Evolutionary conservation across 176 grass and related monocot genomes (phyloP).

Genomic region (Oryza punctata): DNA sequence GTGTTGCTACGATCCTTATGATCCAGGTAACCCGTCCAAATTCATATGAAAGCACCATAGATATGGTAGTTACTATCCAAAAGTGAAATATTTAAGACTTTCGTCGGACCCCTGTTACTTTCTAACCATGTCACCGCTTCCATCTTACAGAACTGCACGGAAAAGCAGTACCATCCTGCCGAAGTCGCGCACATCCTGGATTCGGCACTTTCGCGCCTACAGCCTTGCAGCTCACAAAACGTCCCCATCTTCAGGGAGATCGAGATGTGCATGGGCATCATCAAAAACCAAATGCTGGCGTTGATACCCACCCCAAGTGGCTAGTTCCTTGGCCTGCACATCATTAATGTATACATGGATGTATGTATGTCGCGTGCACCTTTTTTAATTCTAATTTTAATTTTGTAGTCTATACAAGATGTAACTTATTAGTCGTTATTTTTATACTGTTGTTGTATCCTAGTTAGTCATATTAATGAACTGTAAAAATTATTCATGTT

Average conservation of each 20-base stretch:
- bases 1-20: slow-evolving; percentile 83
- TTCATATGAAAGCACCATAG: too few relatives aligned
- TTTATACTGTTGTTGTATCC: not conserved
- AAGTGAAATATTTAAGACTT: not conserved
- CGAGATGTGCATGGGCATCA: slow-evolving; percentile 84
- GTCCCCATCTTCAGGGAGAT: slow-evolving; percentile 76
- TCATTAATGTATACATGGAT: too few relatives aligned
- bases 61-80: not conserved
- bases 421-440: not conserved
- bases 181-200: slow-evolving; percentile 91
- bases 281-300: slow-evolving; percentile 90
- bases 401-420: not conserved
- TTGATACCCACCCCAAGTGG: slow-evolving; percentile 71
- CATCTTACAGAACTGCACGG: slow-evolving; percentile 79
- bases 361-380: not conserved
- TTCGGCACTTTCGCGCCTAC: slow-evolving; percentile 68
- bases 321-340: slow-evolving; percentile 23
- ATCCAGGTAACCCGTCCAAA: slow-evolving; percentile 70
- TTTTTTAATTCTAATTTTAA: not conserved
- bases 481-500: not conserved
- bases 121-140: slow-evolving; percentile 3
- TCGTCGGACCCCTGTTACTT: not conserved
- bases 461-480: not conserved
- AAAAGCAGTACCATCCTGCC: slow-evolving; percentile 88
- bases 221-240: slow-evolving; percentile 74